Conservation (phyloP, 305 asterid genomes). For the Solanum hybrid region DNA sequence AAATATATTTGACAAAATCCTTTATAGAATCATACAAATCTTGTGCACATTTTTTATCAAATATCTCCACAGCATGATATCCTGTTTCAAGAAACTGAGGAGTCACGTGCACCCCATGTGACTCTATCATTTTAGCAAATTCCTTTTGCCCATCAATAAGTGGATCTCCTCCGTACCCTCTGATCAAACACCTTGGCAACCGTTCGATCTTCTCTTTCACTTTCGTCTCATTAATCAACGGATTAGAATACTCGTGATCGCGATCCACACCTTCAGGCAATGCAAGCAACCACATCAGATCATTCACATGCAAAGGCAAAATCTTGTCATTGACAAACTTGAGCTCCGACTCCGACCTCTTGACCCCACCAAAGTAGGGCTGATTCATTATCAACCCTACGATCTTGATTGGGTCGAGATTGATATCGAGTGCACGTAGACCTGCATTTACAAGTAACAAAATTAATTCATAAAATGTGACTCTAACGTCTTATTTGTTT, state of each 20-base stretch:
- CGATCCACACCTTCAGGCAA: constrained; percentile 45
- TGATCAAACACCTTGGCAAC: constrained; percentile 36
- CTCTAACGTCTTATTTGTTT: constrained; percentile 24
- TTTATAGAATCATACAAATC: constrained; percentile 29
- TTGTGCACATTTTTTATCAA: constrained; percentile 37
- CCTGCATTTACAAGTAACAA: constrained; percentile 11
- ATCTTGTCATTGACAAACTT: constrained; percentile 16
- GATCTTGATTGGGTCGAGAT: constrained; percentile 31
- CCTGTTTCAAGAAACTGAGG: constrained; percentile 37
- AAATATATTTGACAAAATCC: constrained; percentile 19
- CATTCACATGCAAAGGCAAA: constrained; percentile 32
- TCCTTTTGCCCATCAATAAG: constrained; percentile 49
- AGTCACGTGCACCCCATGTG: constrained; percentile 44
- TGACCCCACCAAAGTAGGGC: constrained; percentile 36
- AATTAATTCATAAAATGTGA: no score
- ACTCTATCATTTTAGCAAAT: constrained; percentile 40
- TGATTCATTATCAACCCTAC: constrained; percentile 43
- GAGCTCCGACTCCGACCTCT: constrained; percentile 31
- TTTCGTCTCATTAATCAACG: constrained; percentile 4
- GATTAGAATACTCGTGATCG: constrained; percentile 45
- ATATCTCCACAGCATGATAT: constrained; percentile 47
- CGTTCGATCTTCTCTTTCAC: constrained; percentile 28
- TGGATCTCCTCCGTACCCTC: constrained; percentile 50
- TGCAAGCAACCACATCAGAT: constrained; percentile 52
- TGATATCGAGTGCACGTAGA: constrained; percentile 17